Evolutionary conservation across 805 yeast genomes (phyloP).

Genomic region (Candida ulmi): DNA sequence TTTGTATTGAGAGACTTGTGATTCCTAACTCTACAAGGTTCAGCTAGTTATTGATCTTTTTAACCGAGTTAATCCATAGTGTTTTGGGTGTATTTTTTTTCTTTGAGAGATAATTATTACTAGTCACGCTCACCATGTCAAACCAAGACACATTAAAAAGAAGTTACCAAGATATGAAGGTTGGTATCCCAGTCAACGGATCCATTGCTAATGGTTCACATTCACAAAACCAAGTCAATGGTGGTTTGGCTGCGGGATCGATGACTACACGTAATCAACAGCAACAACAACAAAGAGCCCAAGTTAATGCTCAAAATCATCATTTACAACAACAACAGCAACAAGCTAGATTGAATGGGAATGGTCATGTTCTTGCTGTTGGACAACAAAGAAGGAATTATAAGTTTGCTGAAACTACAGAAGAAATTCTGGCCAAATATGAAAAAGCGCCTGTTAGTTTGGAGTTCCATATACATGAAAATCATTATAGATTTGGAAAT

Average conservation of each 20-base stretch:
- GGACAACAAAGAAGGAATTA: conserved; percentile 35
- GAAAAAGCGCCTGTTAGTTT: conserved; percentile 73
- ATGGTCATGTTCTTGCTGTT: conserved; percentile 19
- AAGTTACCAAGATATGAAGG: conserved; percentile 16
- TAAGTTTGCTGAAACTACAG: conserved; percentile 65
- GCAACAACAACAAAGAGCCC: conserved; percentile 18
- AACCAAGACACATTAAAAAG: conserved; percentile 11
- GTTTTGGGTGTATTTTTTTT: too few relatives aligned
- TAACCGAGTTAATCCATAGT: too few relatives aligned
- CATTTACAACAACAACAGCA: conserved; percentile 23
- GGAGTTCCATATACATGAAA: conserved; percentile 86
- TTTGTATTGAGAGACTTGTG: too few relatives aligned
- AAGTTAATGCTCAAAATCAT: conserved; percentile 14
- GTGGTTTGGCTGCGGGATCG: background rate
- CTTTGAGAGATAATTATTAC: background rate
- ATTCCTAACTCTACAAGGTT: too few relatives aligned
- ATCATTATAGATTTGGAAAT: conserved; percentile 86
- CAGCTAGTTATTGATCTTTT: too few relatives aligned
- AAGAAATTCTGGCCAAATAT: conserved; percentile 70
- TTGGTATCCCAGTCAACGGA: conserved; percentile 5
- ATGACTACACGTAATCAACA: conserved; percentile 15
- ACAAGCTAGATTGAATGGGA: conserved; percentile 26
- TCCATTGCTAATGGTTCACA: conserved; percentile 6
- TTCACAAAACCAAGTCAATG: background rate
- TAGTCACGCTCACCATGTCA: background rate